A percentile compares a stretch with the other conserved stretches of the same genome.
phyloP scores from a whole-genome alignment of 2,329 filamentous ascomycete genomes.

The Ceratocystis colombiana region DNA sequence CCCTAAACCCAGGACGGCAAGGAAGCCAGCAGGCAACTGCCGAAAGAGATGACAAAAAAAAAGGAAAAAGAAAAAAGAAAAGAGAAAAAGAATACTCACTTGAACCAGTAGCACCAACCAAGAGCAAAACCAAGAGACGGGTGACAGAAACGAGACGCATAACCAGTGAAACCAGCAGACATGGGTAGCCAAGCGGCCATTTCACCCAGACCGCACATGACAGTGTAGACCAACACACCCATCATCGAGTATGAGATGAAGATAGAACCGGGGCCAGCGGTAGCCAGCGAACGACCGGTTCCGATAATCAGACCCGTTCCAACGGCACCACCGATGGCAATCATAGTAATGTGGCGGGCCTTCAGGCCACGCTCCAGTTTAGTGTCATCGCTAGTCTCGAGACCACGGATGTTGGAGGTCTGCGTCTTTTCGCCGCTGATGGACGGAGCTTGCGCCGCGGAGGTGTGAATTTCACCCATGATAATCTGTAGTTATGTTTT shows the following conservation, averaged over 20 bases:
- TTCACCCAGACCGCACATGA: slow-evolving; percentile 73
- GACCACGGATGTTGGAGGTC: slow-evolving; percentile 35
- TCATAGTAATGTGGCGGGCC: slow-evolving; percentile 48
- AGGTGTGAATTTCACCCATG: slow-evolving; percentile 19
- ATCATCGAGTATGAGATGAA: slow-evolving; percentile 62
- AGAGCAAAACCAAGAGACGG: slow-evolving; percentile 71
- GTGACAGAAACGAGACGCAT: slow-evolving; percentile 68
- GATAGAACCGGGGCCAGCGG: slow-evolving; percentile 53
- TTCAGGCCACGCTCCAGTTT: slow-evolving; percentile 44
- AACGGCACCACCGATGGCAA: slow-evolving; percentile 64
- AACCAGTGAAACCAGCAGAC: slow-evolving; percentile 69
- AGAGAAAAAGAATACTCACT: slow-evolving; percentile 29
- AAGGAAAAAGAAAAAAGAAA: neutral
- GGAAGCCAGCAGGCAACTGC: neutral
- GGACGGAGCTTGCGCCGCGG: slow-evolving; percentile 12
- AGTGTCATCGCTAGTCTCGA: slow-evolving; percentile 42
- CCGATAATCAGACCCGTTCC: slow-evolving; percentile 67
- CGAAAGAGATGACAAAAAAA: neutral
- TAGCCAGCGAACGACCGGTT: slow-evolving; percentile 45
- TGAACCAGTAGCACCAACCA: slow-evolving; percentile 50
- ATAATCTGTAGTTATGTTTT: neutral
- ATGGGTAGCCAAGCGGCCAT: slow-evolving; percentile 78
- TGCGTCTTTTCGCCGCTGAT: slow-evolving; percentile 20
- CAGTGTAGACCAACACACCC: slow-evolving; percentile 64
- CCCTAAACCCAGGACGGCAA: neutral